These are phyloP conservation scores for Ustilago nuda DNA, from an alignment of 1,284 basidiomycete genomes.

Conservation along the genomic window DNA sequence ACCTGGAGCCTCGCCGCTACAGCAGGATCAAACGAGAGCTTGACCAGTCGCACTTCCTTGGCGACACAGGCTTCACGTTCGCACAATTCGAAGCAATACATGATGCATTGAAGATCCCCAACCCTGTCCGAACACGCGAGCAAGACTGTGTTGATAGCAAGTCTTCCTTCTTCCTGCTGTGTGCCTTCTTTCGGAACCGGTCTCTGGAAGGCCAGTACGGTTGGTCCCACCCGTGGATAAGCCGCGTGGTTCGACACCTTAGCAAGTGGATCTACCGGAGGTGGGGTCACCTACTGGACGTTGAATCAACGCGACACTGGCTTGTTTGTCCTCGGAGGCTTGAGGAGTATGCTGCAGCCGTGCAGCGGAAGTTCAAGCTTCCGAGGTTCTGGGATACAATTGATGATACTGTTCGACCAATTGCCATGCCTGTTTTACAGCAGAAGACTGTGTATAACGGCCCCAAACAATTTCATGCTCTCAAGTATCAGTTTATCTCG, in stretches of 20 bases:
- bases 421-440: constrained; percentile 5
- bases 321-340: constrained; percentile 2
- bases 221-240: neutral
- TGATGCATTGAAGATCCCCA: neutral
- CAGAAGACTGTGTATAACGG: constrained; percentile 13
- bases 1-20: neutral
- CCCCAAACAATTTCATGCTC: constrained; percentile 11
- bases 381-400: constrained; percentile 12
- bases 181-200: neutral
- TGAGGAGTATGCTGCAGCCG: constrained; percentile 10
- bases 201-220: constrained; percentile 5
- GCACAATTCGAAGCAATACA: constrained; percentile 6
- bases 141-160: constrained; percentile 15
- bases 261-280: constrained; percentile 1
- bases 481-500: constrained; percentile 15
- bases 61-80: neutral
- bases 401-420: constrained; percentile 8
- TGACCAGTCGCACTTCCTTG: neutral
- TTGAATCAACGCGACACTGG: neutral
- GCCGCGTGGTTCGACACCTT: neutral
- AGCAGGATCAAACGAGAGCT: neutral
- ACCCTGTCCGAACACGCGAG: constrained; percentile 1
- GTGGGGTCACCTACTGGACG: constrained; percentile 8
- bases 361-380: constrained; percentile 1
- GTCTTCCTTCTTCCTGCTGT: constrained; percentile 7